These are phyloP conservation scores for Bruguiera parviflora DNA, from an alignment of 345 rosid genomes.

Conservation along the genomic window DNA sequence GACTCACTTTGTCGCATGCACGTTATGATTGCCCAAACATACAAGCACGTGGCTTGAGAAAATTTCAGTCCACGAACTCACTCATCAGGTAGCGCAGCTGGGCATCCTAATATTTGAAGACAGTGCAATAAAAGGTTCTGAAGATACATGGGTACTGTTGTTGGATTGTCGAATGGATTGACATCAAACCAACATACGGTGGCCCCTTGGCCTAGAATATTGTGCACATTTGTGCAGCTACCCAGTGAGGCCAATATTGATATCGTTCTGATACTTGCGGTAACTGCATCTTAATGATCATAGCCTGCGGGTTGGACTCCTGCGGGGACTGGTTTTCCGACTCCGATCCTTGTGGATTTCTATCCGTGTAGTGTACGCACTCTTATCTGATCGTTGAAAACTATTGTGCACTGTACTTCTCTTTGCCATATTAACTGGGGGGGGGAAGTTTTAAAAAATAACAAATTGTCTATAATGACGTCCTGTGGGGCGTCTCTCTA, in stretches of 20 bases:
- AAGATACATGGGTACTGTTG: conserved; percentile 2
- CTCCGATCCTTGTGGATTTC: background rate
- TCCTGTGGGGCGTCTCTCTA: too few species aligned
- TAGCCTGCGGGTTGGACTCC: background rate
- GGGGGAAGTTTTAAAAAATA: too few species aligned
- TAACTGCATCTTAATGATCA: conserved; percentile 10
- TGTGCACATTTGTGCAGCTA: background rate
- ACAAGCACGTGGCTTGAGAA: conserved; percentile 2
- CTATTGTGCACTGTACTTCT: too few species aligned
- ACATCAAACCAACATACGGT: background rate
- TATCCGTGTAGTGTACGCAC: background rate
- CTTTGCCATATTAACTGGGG: too few species aligned
- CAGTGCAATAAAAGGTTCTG: background rate
- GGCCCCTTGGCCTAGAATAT: background rate
- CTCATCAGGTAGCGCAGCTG: background rate
- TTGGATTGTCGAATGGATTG: conserved; percentile 3
- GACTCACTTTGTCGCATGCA: background rate
- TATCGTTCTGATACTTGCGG: conserved; percentile 1
- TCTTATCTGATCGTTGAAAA: too few species aligned
- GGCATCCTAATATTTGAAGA: background rate
- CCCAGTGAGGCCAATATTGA: background rate
- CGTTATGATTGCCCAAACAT: conserved; percentile 6
- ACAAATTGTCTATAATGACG: too few species aligned
- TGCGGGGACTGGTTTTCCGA: too few species aligned
- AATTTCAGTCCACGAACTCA: background rate